Conservation (phyloP, 2,329 filamentous ascomycete genomes). For the Pseudogymnoascus sp. region DNA sequence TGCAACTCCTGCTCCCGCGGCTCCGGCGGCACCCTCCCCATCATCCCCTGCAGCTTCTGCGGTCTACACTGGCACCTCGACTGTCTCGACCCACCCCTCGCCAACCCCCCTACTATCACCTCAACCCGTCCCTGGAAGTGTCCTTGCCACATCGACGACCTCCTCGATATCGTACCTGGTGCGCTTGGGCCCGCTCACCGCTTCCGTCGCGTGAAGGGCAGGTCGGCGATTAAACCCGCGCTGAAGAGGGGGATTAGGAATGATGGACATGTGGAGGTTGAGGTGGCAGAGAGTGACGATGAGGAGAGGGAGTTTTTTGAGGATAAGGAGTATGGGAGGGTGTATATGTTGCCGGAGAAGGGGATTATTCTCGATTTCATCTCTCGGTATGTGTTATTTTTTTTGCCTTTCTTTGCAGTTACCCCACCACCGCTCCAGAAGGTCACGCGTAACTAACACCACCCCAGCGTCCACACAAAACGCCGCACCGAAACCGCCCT, state of each 20-base stretch:
- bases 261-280: conserved; percentile 66
- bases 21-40: conserved; percentile 49
- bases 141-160: conserved; percentile 75
- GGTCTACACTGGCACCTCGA: conserved; percentile 83
- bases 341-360: conserved; percentile 56
- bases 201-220: conserved; percentile 53
- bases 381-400: conserved; percentile 44
- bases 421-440: too few species aligned
- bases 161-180: conserved; percentile 53
- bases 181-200: conserved; percentile 53
- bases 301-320: conserved; percentile 48
- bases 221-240: conserved; percentile 43
- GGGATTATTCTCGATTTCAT: conserved; percentile 70
- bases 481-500: conserved; percentile 6
- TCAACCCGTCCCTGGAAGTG: conserved; percentile 75
- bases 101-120: conserved; percentile 58
- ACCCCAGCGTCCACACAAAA: conserved; percentile 15
- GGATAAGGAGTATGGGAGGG: conserved; percentile 53
- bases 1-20: conserved; percentile 69
- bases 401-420: not conserved
- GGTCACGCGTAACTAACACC: too few species aligned
- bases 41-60: conserved; percentile 83
- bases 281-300: conserved; percentile 50
- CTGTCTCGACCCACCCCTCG: conserved; percentile 77
- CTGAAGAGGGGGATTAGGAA: conserved; percentile 60